Base-by-base conservation (phyloP, 164 flowering plant species). In the Litsea cubeba region DNA sequence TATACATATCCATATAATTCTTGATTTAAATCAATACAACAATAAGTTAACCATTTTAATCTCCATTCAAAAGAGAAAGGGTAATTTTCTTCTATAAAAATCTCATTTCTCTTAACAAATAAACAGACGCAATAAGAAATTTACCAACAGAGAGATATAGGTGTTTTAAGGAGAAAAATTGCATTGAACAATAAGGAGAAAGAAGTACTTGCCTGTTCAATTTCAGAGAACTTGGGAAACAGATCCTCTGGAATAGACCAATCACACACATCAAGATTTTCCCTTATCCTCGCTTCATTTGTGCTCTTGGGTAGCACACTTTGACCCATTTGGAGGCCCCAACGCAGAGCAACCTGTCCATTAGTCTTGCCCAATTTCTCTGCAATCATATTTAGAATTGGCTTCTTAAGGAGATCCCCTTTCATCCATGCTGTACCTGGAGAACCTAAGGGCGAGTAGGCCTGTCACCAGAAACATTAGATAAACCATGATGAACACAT, bases 271-370 rank as follows among this genome's bases (percentile, higher is more conserved):
- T 90, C 87, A 40, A 87, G 78, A 68, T 93, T 93, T 71, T 91
- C 85, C 82, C 85, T 86, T 69, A 91, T 87, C 79, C 97, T 86
- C 15, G 74, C 70, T 68, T 87, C 94, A 58, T 75, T 80, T 2
- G 87, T 86, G 76, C 93, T 91, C 83, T 92, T 92, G 10, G 97
- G 95, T 8, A 92, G 88, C 66, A 92, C 89, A 77, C 95, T 89
- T 24, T 91, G 87, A 69, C 94, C 94, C 91, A 83, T 87, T 77
- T 92, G 94, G 65, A 91, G 79, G 3, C 94, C 97, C 97, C 97
- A 91, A 3, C 92, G 87, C 15, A 91, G 83, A 63, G 89, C 88
- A 76, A 93, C 86, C 76, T 89, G 94, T 26, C 90, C 96, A 65
- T 93, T 92, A 68, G 88, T 73, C 78, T 89, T 91, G n/a, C 90